phyloP scores from a whole-genome alignment of 352 stramenopile species.

The Phytophthora pini region DNA sequence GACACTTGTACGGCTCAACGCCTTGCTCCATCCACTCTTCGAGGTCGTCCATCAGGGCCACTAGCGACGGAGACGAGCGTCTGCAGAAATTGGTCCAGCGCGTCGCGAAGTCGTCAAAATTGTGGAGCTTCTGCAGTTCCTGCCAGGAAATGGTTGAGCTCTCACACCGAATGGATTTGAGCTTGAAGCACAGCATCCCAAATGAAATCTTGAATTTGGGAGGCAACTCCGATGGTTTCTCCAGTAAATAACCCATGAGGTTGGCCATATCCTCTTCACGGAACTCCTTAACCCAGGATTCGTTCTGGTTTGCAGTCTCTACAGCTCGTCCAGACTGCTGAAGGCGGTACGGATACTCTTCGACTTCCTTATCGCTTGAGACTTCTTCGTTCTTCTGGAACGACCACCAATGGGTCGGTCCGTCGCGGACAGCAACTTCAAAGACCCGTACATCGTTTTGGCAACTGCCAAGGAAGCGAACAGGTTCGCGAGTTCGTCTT shows the following conservation, averaged over 20 bases:
- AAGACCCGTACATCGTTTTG: conserved; percentile 25
- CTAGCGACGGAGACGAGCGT: conserved; percentile 26
- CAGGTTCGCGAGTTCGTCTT: conserved; percentile 32
- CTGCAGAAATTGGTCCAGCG: conserved; percentile 47
- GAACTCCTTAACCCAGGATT: conserved; percentile 42
- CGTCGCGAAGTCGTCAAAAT: conserved; percentile 31
- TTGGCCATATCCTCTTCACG: conserved; percentile 21
- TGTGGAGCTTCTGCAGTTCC: conserved; percentile 38
- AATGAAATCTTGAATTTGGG: conserved; percentile 35
- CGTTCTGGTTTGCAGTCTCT: conserved; percentile 13
- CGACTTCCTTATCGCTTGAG: conserved; percentile 23
- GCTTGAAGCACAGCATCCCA: conserved; percentile 43
- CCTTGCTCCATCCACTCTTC: conserved; percentile 31
- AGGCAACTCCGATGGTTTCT: conserved; percentile 14
- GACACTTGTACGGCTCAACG: conserved; percentile 4
- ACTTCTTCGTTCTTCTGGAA: conserved; percentile 30
- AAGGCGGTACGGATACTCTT: conserved; percentile 31
- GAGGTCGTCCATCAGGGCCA: conserved; percentile 36
- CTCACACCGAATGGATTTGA: conserved; percentile 29
- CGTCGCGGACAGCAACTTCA: conserved; percentile 34
- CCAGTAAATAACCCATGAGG: conserved; percentile 34
- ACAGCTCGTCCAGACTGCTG: conserved; percentile 28
- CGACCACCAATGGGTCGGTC: conserved; percentile 29
- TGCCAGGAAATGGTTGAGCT: conserved; percentile 33
- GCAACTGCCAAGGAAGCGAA: conserved; percentile 31